Evolutionary conservation across 257 asterid genomes (phyloP), one percentile per base, ranked within the genome.

Genomic region (Galeopsis tetrahit): DNA sequence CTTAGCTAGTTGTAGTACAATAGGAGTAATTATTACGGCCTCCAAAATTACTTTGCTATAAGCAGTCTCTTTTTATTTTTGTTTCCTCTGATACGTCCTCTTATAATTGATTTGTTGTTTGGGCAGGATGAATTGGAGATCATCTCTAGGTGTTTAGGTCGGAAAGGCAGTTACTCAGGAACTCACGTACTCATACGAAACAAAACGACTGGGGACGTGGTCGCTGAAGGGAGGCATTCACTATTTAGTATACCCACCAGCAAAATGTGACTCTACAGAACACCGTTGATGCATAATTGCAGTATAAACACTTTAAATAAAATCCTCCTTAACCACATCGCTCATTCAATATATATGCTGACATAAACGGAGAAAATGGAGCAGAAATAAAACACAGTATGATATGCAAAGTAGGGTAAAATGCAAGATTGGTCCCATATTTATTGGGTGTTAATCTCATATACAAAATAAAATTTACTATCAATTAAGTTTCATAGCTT

Each of bases 161-260:
- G 51, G 70, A 74, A 46, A 63, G 96, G 96, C 13, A 62, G 86
- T 71, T 92, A 82, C 74, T 73, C 81, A 15, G 96, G 96, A 62
- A 85, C 98, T 4, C 75, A 48, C 56, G 96, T 92, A 9, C 81
- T 84, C 43, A 68, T 92, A 67, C 87, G 83, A 44, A 90, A 92
- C 81, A 90, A 88, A 81, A 36, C 81, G 13, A 89, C 92, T 0
- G 96, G 96, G 34, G 95, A 88, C 43, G 82, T 87, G 56, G 84
- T 92, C 70, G 96, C 96, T 63, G 92, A 92, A 77, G 98, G 97
- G 59, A 78, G 96, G 38, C 98, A 92, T 75, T 88, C 98, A 3
- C 77, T 92, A 65, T 92, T 88, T 43, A 86, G 85, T 52, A 85
- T 60, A 82, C 88, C 79, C 78, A 75, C 81, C 60, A 89, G 94